phyloP scores from a whole-genome alignment of 495 filamentous ascomycete genomes.

The Poronia punctata region DNA sequence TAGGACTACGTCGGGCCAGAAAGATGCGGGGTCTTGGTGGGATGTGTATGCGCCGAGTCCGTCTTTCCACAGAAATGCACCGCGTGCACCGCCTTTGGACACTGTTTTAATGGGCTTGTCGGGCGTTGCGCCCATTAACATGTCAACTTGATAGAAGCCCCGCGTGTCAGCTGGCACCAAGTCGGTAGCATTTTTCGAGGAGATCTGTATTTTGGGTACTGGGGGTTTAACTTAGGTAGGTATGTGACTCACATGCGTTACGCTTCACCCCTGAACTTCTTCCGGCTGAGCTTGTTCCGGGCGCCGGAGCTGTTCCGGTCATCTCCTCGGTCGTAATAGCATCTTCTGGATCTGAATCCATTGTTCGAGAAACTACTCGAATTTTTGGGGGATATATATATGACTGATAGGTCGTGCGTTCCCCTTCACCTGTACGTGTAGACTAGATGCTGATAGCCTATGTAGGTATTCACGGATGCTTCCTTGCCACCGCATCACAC shows the following conservation, averaged over 20 bases:
- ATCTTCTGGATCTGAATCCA: slow-evolving; percentile 20
- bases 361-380: too few species aligned
- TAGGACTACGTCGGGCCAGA: slow-evolving; percentile 55
- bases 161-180: background rate
- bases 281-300: slow-evolving; percentile 4
- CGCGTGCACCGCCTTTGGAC: slow-evolving; percentile 12
- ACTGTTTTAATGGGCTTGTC: slow-evolving; percentile 17
- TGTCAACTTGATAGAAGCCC: slow-evolving; percentile 47
- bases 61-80: slow-evolving; percentile 28
- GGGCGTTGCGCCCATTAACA: slow-evolving; percentile 58
- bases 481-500: too few species aligned
- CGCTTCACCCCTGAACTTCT: slow-evolving; percentile 17
- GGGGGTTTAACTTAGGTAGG: too few species aligned
- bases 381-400: too few species aligned
- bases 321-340: slow-evolving; percentile 25
- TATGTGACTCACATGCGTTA: slow-evolving; percentile 23
- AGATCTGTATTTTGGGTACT: too few species aligned
- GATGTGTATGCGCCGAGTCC: slow-evolving; percentile 65
- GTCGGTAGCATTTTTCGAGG: background rate
- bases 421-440: too few species aligned
- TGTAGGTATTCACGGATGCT: too few species aligned
- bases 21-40: slow-evolving; percentile 57
- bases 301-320: slow-evolving; percentile 15
- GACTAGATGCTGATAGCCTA: too few species aligned
- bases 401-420: too few species aligned